phyloP scores from a whole-genome alignment of 805 yeast species.

The Ogataea henricii region DNA sequence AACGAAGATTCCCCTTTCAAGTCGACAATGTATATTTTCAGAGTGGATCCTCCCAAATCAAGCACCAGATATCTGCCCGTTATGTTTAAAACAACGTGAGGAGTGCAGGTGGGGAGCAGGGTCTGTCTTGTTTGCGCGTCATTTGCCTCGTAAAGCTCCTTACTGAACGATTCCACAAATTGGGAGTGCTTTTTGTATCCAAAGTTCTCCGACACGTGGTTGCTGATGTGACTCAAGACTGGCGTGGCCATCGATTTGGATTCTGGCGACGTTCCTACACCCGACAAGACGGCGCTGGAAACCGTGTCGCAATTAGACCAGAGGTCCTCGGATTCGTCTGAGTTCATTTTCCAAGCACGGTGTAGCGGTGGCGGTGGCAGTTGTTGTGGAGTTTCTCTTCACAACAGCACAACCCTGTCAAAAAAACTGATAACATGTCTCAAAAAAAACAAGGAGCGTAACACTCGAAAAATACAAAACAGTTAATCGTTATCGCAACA shows the following conservation, averaged over 20 bases:
- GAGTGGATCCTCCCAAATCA: slow-evolving; percentile 62
- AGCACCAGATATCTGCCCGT: slow-evolving; percentile 40
- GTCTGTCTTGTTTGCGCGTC: neutral
- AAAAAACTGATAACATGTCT: no score
- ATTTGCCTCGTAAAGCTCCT: neutral
- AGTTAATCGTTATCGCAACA: neutral
- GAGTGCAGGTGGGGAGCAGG: slow-evolving; percentile 5
- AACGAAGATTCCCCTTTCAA: slow-evolving; percentile 14
- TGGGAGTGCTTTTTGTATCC: neutral
- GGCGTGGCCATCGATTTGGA: neutral
- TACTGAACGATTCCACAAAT: neutral
- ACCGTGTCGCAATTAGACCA: neutral
- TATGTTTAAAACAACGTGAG: slow-evolving; percentile 19
- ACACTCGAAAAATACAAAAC: neutral
- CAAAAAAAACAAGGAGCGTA: no score
- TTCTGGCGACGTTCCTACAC: neutral
- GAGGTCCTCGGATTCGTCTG: neutral
- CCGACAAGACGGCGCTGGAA: neutral
- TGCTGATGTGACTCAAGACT: neutral
- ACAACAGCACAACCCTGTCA: no score
- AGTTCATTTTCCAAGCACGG: neutral
- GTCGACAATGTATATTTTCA: slow-evolving; percentile 39
- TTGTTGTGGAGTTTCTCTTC: no score
- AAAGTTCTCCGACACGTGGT: neutral
- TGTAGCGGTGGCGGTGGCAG: no score